These are phyloP conservation scores for Daldinia sp. DNA, from an alignment of 2,329 filamentous ascomycete genomes.

Conservation along the genomic window DNA sequence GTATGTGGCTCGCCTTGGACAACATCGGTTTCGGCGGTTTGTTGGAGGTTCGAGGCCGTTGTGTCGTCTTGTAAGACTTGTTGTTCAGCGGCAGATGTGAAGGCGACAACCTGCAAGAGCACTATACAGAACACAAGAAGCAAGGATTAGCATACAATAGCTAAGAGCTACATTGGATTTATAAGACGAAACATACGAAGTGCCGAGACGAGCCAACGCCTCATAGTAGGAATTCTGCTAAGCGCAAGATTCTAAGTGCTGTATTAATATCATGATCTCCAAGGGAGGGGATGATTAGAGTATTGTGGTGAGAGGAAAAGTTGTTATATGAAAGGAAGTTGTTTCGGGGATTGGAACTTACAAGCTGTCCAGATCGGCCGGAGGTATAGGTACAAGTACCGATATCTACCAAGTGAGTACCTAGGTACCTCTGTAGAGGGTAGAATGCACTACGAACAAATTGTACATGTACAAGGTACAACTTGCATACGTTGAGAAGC, in stretches of 20 bases:
- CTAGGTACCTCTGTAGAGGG: slow-evolving; percentile 1
- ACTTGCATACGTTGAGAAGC: slow-evolving; percentile 14
- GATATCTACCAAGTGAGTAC: too few relatives aligned
- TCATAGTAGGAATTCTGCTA: slow-evolving; percentile 46
- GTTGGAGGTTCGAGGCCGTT: slow-evolving; percentile 34
- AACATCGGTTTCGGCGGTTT: slow-evolving; percentile 41
- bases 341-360: slow-evolving; percentile 21
- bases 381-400: too few relatives aligned
- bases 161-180: slow-evolving; percentile 2
- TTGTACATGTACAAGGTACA: background rate
- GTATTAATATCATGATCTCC: slow-evolving; percentile 46
- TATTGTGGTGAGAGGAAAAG: slow-evolving; percentile 5
- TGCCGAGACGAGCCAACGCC: slow-evolving; percentile 44
- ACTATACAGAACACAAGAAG: slow-evolving; percentile 39
- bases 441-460: background rate
- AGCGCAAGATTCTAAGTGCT: slow-evolving; percentile 41
- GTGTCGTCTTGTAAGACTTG: slow-evolving; percentile 40
- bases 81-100: slow-evolving; percentile 42
- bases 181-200: slow-evolving; percentile 42
- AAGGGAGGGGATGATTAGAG: slow-evolving; percentile 22
- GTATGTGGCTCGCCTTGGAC: slow-evolving; percentile 38
- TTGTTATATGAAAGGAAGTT: slow-evolving; percentile 2
- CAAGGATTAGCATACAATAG: slow-evolving; percentile 15
- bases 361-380: slow-evolving; percentile 46
- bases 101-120: slow-evolving; percentile 45